Base-by-base conservation (phyloP, 2,329 filamentous ascomycete genomes). In the Davidsoniella eucalypti region DNA sequence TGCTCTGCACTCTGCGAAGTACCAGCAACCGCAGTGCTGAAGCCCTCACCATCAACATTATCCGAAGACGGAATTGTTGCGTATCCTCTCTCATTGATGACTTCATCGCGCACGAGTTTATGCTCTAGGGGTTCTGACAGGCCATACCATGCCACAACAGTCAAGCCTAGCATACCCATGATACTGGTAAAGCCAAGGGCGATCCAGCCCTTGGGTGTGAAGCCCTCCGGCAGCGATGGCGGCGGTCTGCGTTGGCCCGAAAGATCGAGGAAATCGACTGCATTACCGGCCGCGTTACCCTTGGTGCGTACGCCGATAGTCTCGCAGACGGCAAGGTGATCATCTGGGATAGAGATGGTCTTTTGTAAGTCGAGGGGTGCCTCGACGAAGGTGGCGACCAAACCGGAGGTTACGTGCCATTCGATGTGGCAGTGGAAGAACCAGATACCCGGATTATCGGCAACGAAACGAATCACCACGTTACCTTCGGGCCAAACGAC, bases 391-490 rank as follows among this genome's bases (percentile, higher is more conserved):
- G 76, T 78, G 21, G 78, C 73, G 3, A 77, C 67, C 2, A 86
- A 68, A n/a, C 82, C 82, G 2, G 76, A 77, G 1, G 72, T 65
- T 52, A 84, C 68, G 60, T 87, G 82, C 82, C 82, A 90, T 59
- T 85, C 82, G 49, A 88, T 81, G 61, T 90, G 84, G 63, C 84
- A 88, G 64, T 87, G 84, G 66, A 87, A 84, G 3, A 83, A 62
- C 79, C 79, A 84, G 18, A 83, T 67, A 37, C 75, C 50, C 9
- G 81, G 77, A 56, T 84, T 84, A 58, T 84, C 71, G 1, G 80
- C 76, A 52, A 67, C 66, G 65, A 82, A 82, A n/a, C 78, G 69
- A 18, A 90, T 59, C 9, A 87, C 75, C 21, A 82, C 72, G 61
- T 83, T 78, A 0, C 84, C 82, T 29, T 75, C 69, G 0, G 80